Evolutionary conservation across 163 green algal species (phyloP).

Genomic region (Chloromonas sp.): DNA sequence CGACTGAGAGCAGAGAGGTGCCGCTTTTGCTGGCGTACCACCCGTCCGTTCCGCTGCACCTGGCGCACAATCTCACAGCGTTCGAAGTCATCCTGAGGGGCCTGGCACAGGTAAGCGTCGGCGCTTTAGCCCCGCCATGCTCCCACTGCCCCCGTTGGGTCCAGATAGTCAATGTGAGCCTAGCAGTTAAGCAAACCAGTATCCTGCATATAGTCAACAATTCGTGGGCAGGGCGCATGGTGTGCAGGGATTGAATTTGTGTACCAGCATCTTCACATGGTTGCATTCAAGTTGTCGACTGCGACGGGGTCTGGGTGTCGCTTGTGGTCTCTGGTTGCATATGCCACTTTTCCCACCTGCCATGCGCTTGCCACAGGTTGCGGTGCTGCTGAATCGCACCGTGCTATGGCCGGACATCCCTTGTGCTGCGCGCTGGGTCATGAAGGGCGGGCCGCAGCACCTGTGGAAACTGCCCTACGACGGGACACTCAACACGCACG

Average conservation of each 20-base stretch:
- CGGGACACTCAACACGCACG: neutral
- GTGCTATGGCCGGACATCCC: neutral
- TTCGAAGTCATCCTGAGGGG: neutral
- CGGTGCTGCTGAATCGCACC: neutral
- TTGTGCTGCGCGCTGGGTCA: neutral
- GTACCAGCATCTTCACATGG: too few species aligned
- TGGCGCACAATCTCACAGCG: neutral
- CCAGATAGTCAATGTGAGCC: too few species aligned
- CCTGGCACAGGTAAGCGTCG: neutral
- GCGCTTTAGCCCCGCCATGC: too few species aligned
- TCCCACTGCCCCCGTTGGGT: too few species aligned
- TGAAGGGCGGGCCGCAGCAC: neutral
- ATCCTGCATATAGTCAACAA: too few species aligned
- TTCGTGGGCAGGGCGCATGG: too few species aligned
- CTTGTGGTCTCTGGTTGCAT: too few species aligned
- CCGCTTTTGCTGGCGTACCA: neutral
- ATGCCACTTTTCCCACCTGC: neutral
- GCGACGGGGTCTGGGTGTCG: too few species aligned
- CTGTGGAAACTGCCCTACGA: neutral
- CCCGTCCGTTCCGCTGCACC: neutral
- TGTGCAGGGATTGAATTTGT: too few species aligned
- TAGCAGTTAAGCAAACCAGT: too few species aligned
- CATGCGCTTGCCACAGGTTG: neutral
- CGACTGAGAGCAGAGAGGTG: neutral
- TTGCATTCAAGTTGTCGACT: too few species aligned